A percentile compares a stretch with the other conserved stretches of the same genome.
Conservation (phyloP, 805 yeast genomes). For the Sugiyamaella mastotermitis region DNA sequence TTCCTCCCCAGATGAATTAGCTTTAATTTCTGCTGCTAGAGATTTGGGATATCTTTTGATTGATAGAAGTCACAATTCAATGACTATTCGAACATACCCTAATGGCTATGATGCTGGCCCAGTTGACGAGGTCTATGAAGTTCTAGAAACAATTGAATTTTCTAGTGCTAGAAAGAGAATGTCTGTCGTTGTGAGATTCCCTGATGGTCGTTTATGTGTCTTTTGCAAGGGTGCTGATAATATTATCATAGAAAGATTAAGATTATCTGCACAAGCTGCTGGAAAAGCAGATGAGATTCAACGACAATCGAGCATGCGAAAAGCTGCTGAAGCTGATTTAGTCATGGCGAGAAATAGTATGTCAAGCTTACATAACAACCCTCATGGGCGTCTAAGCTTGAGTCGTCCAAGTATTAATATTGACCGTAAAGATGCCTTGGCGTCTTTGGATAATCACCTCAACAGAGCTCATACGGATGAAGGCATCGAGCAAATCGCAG, state of each 20-base stretch:
- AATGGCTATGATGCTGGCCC: conserved; percentile 67
- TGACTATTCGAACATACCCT: conserved; percentile 76
- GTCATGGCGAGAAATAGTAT: conserved; percentile 47
- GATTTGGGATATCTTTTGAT: conserved; percentile 87
- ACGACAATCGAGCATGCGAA: conserved; percentile 52
- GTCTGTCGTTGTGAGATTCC: conserved; percentile 79
- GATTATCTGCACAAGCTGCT: conserved; percentile 51
- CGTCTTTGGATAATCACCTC: conserved; percentile 24
- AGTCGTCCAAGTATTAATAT: conserved; percentile 25
- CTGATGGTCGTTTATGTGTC: conserved; percentile 67
- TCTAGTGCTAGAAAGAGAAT: conserved; percentile 85
- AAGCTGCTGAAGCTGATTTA: conserved; percentile 68
- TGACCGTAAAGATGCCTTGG: conserved; percentile 23
- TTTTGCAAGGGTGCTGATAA: conserved; percentile 97
- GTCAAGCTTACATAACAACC: conserved; percentile 33
- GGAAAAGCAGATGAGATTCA: conserved; percentile 61
- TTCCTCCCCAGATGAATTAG: conserved; percentile 94
- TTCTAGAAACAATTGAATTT: conserved; percentile 80
- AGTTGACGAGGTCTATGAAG: conserved; percentile 59
- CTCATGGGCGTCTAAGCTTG: conserved; percentile 14
- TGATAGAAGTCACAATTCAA: conserved; percentile 53
- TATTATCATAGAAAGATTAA: conserved; percentile 70
- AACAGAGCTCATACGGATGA: conserved; percentile 22
- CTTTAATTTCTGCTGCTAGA: conserved; percentile 88
- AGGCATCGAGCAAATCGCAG: conserved; percentile 25